A percentile compares a stretch with the other conserved stretches of the same genome.
Evolutionary conservation across 208 protist species (phyloP).

Genomic region (Trypanosoma theileri): DNA sequence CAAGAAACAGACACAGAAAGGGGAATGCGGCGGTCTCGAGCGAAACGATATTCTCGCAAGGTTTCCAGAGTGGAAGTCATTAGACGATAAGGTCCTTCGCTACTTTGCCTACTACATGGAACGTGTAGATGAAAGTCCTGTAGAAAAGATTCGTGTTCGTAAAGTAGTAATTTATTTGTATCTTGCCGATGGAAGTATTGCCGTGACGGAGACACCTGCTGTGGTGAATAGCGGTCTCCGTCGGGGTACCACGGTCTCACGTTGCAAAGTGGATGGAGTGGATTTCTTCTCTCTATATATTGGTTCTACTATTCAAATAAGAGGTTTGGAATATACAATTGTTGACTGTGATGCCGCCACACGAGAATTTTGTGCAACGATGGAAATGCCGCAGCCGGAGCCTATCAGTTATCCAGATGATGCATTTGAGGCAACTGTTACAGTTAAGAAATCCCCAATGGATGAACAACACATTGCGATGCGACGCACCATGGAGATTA

Average conservation of each 20-base stretch:
- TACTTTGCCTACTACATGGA: conserved; percentile 96
- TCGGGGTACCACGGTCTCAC: conserved; percentile 86
- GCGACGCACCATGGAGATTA: conserved; percentile 81
- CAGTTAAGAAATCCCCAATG: conserved; percentile 23
- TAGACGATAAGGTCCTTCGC: conserved; percentile 94
- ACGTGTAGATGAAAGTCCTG: conserved; percentile 85
- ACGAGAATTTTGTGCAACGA: conserved; percentile 84
- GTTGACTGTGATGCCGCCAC: conserved; percentile 95
- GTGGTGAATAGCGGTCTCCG: conserved; percentile 93
- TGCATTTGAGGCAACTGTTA: conserved; percentile 60
- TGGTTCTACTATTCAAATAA: conserved; percentile 78
- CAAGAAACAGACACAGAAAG: not conserved
- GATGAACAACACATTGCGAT: conserved; percentile 79
- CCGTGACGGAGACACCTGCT: conserved; percentile 89
- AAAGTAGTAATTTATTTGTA: conserved; percentile 93
- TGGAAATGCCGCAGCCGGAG: conserved; percentile 75
- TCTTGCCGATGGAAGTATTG: conserved; percentile 93
- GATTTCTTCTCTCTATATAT: conserved; percentile 83
- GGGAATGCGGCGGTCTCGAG: conserved; percentile 66
- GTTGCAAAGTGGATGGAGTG: conserved; percentile 75
- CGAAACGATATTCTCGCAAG: conserved; percentile 59
- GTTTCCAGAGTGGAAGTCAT: conserved; percentile 86
- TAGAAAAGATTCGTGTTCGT: conserved; percentile 89
- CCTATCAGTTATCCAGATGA: conserved; percentile 78
- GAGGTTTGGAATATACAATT: conserved; percentile 88